Conservation (phyloP, 352 stramenopile genomes). For the Blastocystis sp. region DNA sequence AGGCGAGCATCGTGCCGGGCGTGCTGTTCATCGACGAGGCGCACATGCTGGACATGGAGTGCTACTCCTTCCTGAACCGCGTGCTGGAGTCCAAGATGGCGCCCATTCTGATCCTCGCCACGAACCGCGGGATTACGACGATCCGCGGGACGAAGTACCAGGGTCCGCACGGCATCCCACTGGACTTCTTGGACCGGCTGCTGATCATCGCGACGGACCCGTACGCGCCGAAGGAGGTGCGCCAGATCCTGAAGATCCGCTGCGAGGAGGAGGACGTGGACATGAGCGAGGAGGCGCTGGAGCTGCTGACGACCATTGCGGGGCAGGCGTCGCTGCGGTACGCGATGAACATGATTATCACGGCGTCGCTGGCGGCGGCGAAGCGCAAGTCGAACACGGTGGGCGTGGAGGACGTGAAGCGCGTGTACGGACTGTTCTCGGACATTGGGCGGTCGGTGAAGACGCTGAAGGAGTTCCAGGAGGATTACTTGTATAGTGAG, state of each 20-base stretch:
- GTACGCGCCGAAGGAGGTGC: slow-evolving; percentile 90
- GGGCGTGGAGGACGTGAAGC: slow-evolving; percentile 56
- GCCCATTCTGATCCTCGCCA: slow-evolving; percentile 96
- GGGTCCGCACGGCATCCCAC: slow-evolving; percentile 93
- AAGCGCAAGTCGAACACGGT: slow-evolving; percentile 66
- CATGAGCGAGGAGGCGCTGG: slow-evolving; percentile 62
- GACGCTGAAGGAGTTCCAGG: slow-evolving; percentile 34
- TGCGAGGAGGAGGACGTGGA: slow-evolving; percentile 69
- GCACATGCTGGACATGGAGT: slow-evolving; percentile 99
- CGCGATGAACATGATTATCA: slow-evolving; percentile 99
- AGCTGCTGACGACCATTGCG: slow-evolving; percentile 81
- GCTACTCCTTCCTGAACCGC: slow-evolving; percentile 98
- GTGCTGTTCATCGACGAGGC: slow-evolving; percentile 99
- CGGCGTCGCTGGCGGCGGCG: slow-evolving; percentile 79
- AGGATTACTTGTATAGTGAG: slow-evolving; percentile 67
- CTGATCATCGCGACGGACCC: slow-evolving; percentile 96
- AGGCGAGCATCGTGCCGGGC: slow-evolving; percentile 93
- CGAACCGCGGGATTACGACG: slow-evolving; percentile 94
- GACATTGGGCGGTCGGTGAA: slow-evolving; percentile 61
- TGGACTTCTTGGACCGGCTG: slow-evolving; percentile 94
- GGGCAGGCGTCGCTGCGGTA: slow-evolving; percentile 96
- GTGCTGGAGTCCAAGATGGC: slow-evolving; percentile 93
- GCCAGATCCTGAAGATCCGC: slow-evolving; percentile 39
- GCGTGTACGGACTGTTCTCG: slow-evolving; percentile 49
- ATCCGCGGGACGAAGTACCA: slow-evolving; percentile 98